Evolutionary conservation across 1,284 basidiomycete genomes (phyloP).

Genomic region (Apiotrichum akiyoshidainum): DNA sequence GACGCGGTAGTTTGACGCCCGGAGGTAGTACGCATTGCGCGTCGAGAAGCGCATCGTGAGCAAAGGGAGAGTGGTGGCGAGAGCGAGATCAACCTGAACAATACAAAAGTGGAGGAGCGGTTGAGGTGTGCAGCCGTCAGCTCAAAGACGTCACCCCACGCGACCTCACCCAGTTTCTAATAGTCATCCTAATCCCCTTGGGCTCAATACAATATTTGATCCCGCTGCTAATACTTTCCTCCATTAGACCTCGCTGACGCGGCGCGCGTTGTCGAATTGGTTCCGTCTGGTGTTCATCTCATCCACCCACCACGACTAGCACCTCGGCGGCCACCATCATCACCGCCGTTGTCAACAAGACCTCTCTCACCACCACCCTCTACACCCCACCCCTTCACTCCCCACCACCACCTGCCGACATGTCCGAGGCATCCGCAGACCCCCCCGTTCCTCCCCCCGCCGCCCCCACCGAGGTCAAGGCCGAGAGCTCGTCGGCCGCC

Average conservation of each 20-base stretch:
- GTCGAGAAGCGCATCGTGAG: conserved; percentile 44
- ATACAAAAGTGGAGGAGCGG: no score
- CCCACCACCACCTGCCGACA: conserved; percentile 7
- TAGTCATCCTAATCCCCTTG: not conserved
- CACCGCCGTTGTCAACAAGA: not conserved
- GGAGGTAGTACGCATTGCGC: conserved; percentile 45
- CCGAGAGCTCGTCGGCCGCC: conserved; percentile 14
- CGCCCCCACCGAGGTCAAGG: conserved; percentile 9
- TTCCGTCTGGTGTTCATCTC: conserved; percentile 6
- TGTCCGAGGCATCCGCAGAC: conserved; percentile 21
- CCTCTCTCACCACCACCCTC: not conserved
- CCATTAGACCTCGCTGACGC: conserved; percentile 15
- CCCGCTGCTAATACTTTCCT: not conserved
- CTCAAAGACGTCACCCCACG: no score
- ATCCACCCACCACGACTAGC: not conserved
- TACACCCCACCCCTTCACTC: not conserved
- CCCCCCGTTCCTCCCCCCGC: conserved; percentile 20
- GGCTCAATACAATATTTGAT: not conserved
- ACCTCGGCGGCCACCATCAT: not conserved
- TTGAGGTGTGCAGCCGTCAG: no score
- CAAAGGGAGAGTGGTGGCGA: not conserved
- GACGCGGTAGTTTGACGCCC: conserved; percentile 45
- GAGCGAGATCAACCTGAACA: no score
- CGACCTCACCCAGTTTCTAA: not conserved
- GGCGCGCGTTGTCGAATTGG: conserved; percentile 13